These are phyloP conservation scores for rapeseed (Brassica napus) DNA, from an alignment of 345 rosid genomes.

Conservation along the genomic window DNA sequence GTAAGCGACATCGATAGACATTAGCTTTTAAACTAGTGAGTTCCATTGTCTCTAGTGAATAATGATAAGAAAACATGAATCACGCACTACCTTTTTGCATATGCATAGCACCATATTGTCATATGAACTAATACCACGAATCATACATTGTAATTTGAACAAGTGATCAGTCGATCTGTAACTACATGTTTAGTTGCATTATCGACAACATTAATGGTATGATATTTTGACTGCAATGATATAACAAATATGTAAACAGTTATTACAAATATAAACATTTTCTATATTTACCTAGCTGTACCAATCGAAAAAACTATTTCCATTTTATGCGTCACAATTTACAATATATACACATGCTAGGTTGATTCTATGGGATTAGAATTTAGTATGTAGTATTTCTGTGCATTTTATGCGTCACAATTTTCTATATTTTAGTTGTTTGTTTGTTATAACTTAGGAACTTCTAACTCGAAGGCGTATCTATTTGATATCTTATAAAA, in stretches of 20 bases:
- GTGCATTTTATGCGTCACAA: no score
- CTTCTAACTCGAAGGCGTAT: no score
- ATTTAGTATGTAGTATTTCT: not conserved
- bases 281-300: not conserved
- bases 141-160: not conserved
- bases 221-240: not conserved
- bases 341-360: not conserved
- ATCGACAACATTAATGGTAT: not conserved
- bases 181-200: not conserved
- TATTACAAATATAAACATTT: no score
- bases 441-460: no score
- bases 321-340: not conserved
- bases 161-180: not conserved
- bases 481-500: no score
- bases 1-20: slow-evolving; percentile 4
- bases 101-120: not conserved
- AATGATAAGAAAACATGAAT: not conserved
- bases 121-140: not conserved
- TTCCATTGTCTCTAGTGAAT: not conserved
- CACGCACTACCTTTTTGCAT: not conserved
- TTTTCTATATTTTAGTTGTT: no score
- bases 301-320: not conserved
- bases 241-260: not conserved
- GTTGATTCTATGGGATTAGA: not conserved
- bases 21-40: not conserved